Evolutionary conservation across 192 early-diverging fungal species (phyloP).

Genomic region (Haplosporangium gracile): DNA sequence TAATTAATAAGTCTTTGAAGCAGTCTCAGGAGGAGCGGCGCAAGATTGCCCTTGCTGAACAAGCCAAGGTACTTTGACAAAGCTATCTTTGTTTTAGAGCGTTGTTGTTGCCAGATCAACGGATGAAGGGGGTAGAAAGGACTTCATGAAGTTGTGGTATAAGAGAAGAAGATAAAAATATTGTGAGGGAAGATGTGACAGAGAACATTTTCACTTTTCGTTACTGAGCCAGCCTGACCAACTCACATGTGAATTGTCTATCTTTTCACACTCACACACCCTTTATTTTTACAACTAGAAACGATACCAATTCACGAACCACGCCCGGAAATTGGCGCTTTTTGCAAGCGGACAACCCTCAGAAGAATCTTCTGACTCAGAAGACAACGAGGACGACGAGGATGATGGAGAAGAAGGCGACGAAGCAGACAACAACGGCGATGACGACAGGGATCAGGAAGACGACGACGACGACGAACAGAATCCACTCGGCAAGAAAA

Average conservation of each 20-base stretch:
- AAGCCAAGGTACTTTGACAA: conserved; percentile 49
- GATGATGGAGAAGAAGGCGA: conserved; percentile 33
- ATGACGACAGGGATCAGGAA: conserved; percentile 31
- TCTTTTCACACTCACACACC: neutral
- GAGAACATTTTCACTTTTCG: neutral
- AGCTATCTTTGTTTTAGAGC: neutral
- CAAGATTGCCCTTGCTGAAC: conserved; percentile 53
- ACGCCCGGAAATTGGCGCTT: conserved; percentile 60
- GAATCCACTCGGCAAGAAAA: conserved; percentile 15
- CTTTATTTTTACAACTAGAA: conserved; percentile 25
- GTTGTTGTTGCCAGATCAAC: neutral
- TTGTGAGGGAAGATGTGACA: neutral
- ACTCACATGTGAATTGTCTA: conserved; percentile 3
- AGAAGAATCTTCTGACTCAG: conserved; percentile 38
- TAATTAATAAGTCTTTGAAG: conserved; percentile 48
- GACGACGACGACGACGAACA: conserved; percentile 17
- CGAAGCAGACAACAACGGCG: conserved; percentile 1
- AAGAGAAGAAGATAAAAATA: neutral
- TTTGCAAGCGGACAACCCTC: conserved; percentile 49
- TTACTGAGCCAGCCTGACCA: neutral
- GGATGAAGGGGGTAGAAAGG: neutral
- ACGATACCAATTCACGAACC: conserved; percentile 57
- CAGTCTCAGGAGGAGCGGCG: conserved; percentile 60
- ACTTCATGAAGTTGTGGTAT: neutral
- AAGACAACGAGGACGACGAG: conserved; percentile 26